Percentiles rank a stretch among this genome's conserved stretches.
Evolutionary conservation across 1,284 basidiomycete species (phyloP).

Genomic region (Leccinum glutinopallens): DNA sequence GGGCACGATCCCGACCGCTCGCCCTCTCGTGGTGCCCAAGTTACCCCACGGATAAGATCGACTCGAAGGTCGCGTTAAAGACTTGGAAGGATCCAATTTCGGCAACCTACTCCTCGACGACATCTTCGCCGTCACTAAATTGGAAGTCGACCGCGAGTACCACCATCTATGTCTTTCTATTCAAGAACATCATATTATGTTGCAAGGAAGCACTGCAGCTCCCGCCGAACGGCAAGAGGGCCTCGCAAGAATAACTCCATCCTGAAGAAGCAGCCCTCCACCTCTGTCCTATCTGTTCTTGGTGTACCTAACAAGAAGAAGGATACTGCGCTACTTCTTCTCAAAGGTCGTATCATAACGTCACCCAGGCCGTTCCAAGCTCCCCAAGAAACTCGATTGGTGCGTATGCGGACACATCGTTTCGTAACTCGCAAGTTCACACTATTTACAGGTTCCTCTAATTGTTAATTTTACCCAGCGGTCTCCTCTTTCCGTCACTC

Average conservation of each 20-base stretch:
- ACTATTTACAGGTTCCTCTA: slow-evolving; percentile 41
- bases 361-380: slow-evolving; percentile 72
- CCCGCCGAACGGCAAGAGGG: slow-evolving; percentile 57
- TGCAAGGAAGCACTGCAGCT: slow-evolving; percentile 82
- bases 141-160: slow-evolving; percentile 66
- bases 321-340: slow-evolving; percentile 78
- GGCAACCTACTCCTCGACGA: slow-evolving; percentile 74
- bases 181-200: slow-evolving; percentile 98
- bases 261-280: slow-evolving; percentile 66
- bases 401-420: slow-evolving; percentile 41
- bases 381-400: slow-evolving; percentile 61
- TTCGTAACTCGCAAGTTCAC: slow-evolving; percentile 13
- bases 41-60: slow-evolving; percentile 96
- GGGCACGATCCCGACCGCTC: slow-evolving; percentile 33
- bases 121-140: slow-evolving; percentile 69
- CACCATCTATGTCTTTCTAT: slow-evolving; percentile 85
- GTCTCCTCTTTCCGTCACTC: slow-evolving; percentile 39
- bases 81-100: slow-evolving; percentile 69
- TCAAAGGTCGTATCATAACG: slow-evolving; percentile 96
- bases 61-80: slow-evolving; percentile 35
- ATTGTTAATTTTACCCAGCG: slow-evolving; percentile 39
- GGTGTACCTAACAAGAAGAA: slow-evolving; percentile 66
- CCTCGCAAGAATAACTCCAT: slow-evolving; percentile 73
- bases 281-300: slow-evolving; percentile 47
- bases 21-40: slow-evolving; percentile 43